Base-by-base conservation (phyloP, 805 yeast genomes). In the Wickerhamomyces hampshirensis region DNA sequence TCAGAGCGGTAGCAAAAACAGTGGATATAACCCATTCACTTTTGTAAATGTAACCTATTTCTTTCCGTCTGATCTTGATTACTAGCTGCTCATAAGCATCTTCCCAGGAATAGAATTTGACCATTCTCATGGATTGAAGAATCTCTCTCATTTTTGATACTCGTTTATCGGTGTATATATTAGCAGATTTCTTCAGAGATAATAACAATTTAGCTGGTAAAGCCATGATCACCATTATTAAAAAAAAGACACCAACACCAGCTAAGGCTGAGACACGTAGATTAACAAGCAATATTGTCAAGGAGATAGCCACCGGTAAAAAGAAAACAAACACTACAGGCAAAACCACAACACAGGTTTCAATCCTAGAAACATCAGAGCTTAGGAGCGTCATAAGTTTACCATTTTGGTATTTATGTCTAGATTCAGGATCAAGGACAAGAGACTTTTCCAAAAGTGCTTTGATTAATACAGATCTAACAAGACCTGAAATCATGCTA, bases 101-200 rank as follows among this genome's bases (percentile, higher is more conserved):
- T 60, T 87, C 95, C 95, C 95, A 86, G 2, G 91, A 81, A 55
- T 86, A 86, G 56, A 71, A 84, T 63, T 86, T 86, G 60, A 86
- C 82, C 56, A 81, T 71, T 48, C 75, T 80, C 61, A 80, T 70
- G 49, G 75, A 72, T 43, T 68, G 70, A 42, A 80, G 59, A 23
- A 78, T 71, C 53, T 80, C 88, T 50, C 80, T 75, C 55, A 80
- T 70, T 44, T 66, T 64, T 32, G 68, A 60, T 18, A 84, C 78
- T 51, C 95, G 70, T 18, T 60, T 50, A 59, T 84, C 93, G 14
- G 88, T 84, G 47, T 59, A 71, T 15, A 64, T 60, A 42, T 74
- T 75, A n/a, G 80, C 81, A 26, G 56, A 57, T 31, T 58, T 63
- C 52, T 95, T 73, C 51, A 68, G 65, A 4, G 46, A 50, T 50